Evolutionary conservation across 208 protist species (phyloP), one percentile per base, ranked within the genome.

Genomic region (Trichomonas vaginalis): DNA sequence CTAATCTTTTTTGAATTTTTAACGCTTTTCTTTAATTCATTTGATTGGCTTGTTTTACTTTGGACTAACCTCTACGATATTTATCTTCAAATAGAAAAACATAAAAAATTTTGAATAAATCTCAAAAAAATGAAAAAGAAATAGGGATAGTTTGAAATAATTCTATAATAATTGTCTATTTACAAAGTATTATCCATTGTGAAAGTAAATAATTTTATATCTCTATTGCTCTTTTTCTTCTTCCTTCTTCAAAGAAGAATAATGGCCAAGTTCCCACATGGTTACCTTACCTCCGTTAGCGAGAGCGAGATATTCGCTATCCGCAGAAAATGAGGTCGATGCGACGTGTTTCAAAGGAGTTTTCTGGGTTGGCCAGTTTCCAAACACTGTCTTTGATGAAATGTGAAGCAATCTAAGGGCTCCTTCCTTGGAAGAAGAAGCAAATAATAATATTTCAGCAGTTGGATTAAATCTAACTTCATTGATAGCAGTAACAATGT

Each of bases 391-490:
- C 45, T 51, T 42, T 21, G 86, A 92, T 42, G 45, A 40, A 35
- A 92, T 2, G 15, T 92, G 86, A 39, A 92, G 45, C 8, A 92
- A n/a, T 39, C 45, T 92, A 17, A 92, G 45, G 6, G 86, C 42
- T 39, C 45, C 45, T 48, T 92, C 45, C 27, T 92, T 92, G 0
- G 17, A 42, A 39, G 86, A 92, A 35, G 86, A 92, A 39, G 45
- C 86, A 51, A 92, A 92, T 42, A 92, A 42, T 35, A 92, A 10
- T 35, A 92, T 23, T 92, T 92, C 86, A 39, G 40, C 86, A 37
- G 86, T 92, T 92, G 86, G 86, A 92, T 92, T 92, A 27, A 92
- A 92, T 39, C 51, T 92, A n/a, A 92, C 86, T 51, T 42, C 27
- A 39, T 92, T 27, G 39, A 92, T 39, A 48, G 42, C 14, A 40